Base-by-base conservation (phyloP, 2,329 filamentous ascomycete genomes). In the Aspergillus carbonarius region DNA sequence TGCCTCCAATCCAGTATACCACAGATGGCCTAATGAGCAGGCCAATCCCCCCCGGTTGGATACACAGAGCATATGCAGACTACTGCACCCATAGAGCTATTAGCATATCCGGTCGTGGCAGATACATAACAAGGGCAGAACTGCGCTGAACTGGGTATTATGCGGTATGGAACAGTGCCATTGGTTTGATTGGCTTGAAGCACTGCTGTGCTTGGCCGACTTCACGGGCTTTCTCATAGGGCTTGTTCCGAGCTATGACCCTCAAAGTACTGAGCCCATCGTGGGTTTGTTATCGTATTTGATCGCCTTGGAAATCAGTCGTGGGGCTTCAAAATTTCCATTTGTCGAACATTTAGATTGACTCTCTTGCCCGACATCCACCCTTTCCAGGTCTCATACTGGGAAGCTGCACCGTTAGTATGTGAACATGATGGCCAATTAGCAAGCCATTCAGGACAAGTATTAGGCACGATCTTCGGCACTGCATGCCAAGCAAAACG, bases 401-500 rank as follows among this genome's bases (percentile, higher is more conserved):
- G 79, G 5, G 63, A 60, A 17, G 64, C 60, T 23, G 64, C 67
- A 76, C 72, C 78, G 42, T 72, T 78, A n/a, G n/a, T n/a, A 48
- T 81, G 80, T 0, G 44, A 60, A 32, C 51, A 59, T 9, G 74
- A 79, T 8, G 93, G 93, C 93, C 93, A 98, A 42, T 88, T 79
- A 57, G 81, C 77, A 51, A 98, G 74, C 74, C 88, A 90, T 0
- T 78, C 78, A 0, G 93, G 93, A 74, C 93, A 98, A 0, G 91
- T 96, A 1, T 79, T 85, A 48, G 86, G 83, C 35, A 97, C 70
- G 12, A 98, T 88, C 72, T 93, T 95, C 5, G 95, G 93, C 12
- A 98, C 92, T 12, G 91, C 93, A 77, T 98, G 95, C 93, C 93
- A 98, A 2, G 93, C 93, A 75, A 92, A 96, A 44, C 95, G 83